Percentiles rank a stretch among this genome's conserved stretches.
Evolutionary conservation across 495 filamentous ascomycete genomes (phyloP).

Genomic region (Hypoxylon perforatum): DNA sequence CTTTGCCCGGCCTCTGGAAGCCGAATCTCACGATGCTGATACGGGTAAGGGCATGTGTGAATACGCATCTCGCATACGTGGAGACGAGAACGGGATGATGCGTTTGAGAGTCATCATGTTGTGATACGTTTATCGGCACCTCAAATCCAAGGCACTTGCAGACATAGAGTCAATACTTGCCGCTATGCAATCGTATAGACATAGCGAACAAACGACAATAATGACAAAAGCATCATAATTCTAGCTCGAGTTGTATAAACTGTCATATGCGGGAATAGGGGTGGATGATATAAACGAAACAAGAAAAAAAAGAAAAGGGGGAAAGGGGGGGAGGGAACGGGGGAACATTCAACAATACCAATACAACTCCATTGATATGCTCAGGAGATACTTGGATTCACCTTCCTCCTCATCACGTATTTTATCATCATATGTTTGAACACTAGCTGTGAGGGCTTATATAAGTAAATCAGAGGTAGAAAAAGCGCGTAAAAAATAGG

Average conservation of each 20-base stretch:
- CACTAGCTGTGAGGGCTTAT: slow-evolving; percentile 1
- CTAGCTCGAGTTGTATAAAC: background rate
- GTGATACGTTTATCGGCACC: background rate
- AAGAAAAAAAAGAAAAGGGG: slow-evolving; percentile 1
- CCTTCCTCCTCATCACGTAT: background rate
- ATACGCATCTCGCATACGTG: background rate
- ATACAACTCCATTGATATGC: slow-evolving; percentile 1
- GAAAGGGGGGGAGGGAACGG: background rate
- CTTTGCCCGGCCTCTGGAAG: background rate
- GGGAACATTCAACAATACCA: slow-evolving; percentile 1
- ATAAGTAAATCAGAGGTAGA: background rate
- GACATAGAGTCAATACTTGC: background rate
- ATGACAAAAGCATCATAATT: slow-evolving; percentile 1
- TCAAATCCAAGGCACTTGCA: background rate
- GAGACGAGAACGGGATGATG: background rate
- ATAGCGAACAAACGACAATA: background rate
- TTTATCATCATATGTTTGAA: slow-evolving; percentile 1
- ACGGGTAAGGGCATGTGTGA: background rate
- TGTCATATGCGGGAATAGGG: slow-evolving; percentile 1
- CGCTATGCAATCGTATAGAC: slow-evolving; percentile 1
- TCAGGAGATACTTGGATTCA: background rate
- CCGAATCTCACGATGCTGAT: background rate
- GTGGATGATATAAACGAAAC: background rate
- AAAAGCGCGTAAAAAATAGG: slow-evolving; percentile 1
- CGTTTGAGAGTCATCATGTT: background rate